Conservation (phyloP, 2,329 filamentous ascomycete genomes). For the Beauveria sp. region DNA sequence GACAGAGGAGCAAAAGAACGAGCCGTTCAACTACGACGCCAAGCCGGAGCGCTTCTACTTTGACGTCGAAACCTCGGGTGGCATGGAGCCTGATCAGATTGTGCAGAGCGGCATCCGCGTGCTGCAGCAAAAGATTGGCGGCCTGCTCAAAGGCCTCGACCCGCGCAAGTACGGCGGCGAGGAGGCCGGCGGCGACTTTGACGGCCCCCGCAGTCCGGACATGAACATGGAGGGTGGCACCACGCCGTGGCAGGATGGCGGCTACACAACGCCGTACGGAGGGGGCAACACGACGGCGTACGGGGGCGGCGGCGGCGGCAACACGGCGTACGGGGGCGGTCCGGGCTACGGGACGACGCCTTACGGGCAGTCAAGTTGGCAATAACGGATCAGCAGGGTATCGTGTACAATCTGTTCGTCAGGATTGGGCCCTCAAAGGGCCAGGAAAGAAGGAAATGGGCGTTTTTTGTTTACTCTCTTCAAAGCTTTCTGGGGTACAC, state of each 20-base stretch:
- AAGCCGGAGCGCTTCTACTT: slow-evolving; percentile 82
- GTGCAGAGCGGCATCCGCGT: slow-evolving; percentile 82
- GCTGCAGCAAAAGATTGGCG: slow-evolving; percentile 83
- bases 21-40: slow-evolving; percentile 86
- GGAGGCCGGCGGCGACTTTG: slow-evolving; percentile 47
- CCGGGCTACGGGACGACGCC: slow-evolving; percentile 24
- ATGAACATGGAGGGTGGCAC: slow-evolving; percentile 50
- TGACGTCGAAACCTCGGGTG: slow-evolving; percentile 83
- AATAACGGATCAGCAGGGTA: slow-evolving; percentile 21
- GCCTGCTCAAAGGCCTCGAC: slow-evolving; percentile 56
- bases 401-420: background rate
- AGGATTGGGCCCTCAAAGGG: background rate
- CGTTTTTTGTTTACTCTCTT: background rate
- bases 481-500: background rate
- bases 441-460: background rate
- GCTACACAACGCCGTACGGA: slow-evolving; percentile 63
- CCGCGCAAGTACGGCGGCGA: slow-evolving; percentile 42
- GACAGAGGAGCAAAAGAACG: slow-evolving; percentile 66
- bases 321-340: slow-evolving; percentile 35
- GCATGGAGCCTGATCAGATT: slow-evolving; percentile 81
- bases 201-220: slow-evolving; percentile 60
- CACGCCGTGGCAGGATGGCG: slow-evolving; percentile 52
- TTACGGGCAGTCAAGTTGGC: slow-evolving; percentile 44
- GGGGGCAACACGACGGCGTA: slow-evolving; percentile 52
- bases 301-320: slow-evolving; percentile 39